Evolutionary conservation across 2,329 filamentous ascomycete species (phyloP), one percentile per base, ranked within the genome.

Genomic region (Neofusicoccum kwambonambiense): DNA sequence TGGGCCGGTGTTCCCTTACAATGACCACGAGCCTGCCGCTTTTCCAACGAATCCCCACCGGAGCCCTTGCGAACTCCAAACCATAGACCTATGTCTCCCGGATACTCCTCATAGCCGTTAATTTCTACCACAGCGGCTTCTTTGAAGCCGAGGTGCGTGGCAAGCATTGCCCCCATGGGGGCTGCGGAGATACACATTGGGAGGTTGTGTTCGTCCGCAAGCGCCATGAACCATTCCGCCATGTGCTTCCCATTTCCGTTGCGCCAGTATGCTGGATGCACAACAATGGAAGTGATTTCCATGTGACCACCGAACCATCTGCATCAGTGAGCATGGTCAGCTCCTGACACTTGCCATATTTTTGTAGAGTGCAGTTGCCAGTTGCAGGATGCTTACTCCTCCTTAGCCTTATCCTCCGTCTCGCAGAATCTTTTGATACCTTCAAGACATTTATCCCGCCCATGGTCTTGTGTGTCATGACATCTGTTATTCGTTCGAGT

Each of bases 51-150:
- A 7, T 31, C 27, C 6, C 0, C 27, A 31, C 5, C 4, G 2
- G 45, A 49, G 6, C 27, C 27, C 4, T 1, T 11, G 7, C 45
- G 86, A 42, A 73, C 4, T 3, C 45, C 45, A 49, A 49, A 49
- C 45, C 45, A 49, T 3, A 49, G 19, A 3, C 19, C 0, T 4
- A 49, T 31, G 22, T 49, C 7, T 3, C 19, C 17, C 19, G 45
- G 19, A 13, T 49, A 13, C 19, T 27, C 8, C 45, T 27, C 45
- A 11, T 49, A 49, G 19, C 45, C 45, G 9, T 1, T 17, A 4
- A 49, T 27, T 12, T 12, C 12, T 3, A 49, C 19, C 6, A 49
- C 19, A 8, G 45, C 8, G 8, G 5, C n/a, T 49, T 49, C 19
- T 17, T 49, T 19, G 19, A 49, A 49, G n/a, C 19, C 45, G 19